These are phyloP conservation scores for Daedaleopsis sinensis DNA, from an alignment of 768 basidiomycete genomes.

Conservation along the genomic window DNA sequence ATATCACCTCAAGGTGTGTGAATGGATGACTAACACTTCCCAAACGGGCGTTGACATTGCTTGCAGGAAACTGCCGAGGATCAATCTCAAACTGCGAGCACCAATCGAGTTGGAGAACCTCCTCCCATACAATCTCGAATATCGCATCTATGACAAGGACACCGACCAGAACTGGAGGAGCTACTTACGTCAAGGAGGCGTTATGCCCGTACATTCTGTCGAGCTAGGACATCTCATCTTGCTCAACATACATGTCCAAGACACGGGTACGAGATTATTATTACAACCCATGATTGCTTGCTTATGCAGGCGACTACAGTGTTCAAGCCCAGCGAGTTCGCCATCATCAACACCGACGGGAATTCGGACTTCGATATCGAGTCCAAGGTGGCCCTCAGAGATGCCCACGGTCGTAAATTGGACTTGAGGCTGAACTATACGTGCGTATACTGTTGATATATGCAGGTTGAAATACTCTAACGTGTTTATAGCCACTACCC, in stretches of 20 bases:
- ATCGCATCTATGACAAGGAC: conserved; percentile 96
- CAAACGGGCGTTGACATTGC: neutral
- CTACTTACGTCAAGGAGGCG: conserved; percentile 89
- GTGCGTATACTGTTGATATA: conserved; percentile 49
- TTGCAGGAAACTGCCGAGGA: conserved; percentile 78
- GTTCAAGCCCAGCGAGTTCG: conserved; percentile 93
- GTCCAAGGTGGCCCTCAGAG: conserved; percentile 68
- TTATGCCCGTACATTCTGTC: conserved; percentile 96
- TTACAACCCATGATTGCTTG: neutral
- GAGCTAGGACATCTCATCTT: conserved; percentile 89
- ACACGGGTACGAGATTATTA: conserved; percentile 65
- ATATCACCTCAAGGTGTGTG: conserved; percentile 58
- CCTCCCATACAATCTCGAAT: conserved; percentile 91
- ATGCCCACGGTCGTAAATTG: conserved; percentile 74
- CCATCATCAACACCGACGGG: conserved; percentile 94
- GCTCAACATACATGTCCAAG: conserved; percentile 88
- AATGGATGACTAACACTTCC: neutral
- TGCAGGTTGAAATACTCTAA: neutral
- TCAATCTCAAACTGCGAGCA: conserved; percentile 84
- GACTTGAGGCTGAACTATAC: conserved; percentile 87
- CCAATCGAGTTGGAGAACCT: conserved; percentile 96
- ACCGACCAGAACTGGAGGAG: conserved; percentile 93
- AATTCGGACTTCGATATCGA: conserved; percentile 89
- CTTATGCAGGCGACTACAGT: conserved; percentile 48
- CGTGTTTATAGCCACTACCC: conserved; percentile 62